Evolutionary conservation across 148 eudicot genomes (phyloP), one percentile per base, ranked within the genome.

Genomic region (Arbutus unedo): DNA sequence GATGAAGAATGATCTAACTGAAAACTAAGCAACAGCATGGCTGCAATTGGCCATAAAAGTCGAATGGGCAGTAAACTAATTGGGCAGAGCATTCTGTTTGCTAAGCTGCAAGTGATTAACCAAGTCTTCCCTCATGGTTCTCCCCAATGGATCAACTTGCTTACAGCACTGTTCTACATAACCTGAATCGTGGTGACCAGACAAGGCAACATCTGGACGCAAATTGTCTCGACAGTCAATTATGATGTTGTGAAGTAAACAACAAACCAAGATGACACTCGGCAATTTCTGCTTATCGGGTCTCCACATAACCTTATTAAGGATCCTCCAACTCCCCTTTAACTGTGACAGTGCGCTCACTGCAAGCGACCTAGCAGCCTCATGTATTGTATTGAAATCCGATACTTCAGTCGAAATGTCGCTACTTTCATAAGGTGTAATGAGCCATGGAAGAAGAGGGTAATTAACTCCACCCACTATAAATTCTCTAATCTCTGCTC

Each of bases 291-390:
- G 89, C 84, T 91, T 97, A 85, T 97, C 99, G 0, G 99, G 99
- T 86, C 99, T 90, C 98, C 99, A 97, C 98, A 97, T 93, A 44
- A 92, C 97, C 93, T 94, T 93, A 85, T 91, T 97, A 59, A 97
- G 96, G 75, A 97, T 97, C 79, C 93, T 91, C 99, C 99, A 97
- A 89, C 89, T 92, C 6, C 95, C 98, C 84, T 97, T 97, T 82
- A 94, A 83, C 72, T 82, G 88, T 4, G 91, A 87, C 38, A 97
- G 91, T n/a, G 99, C 98, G 85, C 81, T 87, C 60, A 83, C 90
- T 21, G 97, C 96, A 56, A 87, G 88, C 21, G 84, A 85, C 85
- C 89, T 89, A 64, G 93, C 97, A 89, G 87, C 91, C 86, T 91
- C 95, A 78, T 91, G 98, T 21, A 81, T 81, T 43, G 8, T 78